Evolutionary conservation across 2,329 filamentous ascomycete species (phyloP).

Genomic region (Cercospora citrullina): DNA sequence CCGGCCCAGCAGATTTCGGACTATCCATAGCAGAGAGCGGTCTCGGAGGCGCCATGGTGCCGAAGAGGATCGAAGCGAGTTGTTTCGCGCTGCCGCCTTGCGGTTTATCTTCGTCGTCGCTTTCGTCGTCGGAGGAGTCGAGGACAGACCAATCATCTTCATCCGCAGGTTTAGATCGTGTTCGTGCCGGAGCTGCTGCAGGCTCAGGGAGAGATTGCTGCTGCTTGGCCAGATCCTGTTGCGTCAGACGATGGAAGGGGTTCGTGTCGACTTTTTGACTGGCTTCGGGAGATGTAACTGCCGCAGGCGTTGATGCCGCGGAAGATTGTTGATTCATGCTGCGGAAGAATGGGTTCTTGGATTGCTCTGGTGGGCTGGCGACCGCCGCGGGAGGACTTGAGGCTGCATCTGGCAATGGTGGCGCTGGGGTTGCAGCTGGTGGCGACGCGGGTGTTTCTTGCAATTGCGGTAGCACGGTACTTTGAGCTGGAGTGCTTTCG

Average conservation of each 20-base stretch:
- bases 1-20: conserved; percentile 37
- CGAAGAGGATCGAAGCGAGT: conserved; percentile 90
- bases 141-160: conserved; percentile 81
- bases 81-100: conserved; percentile 84
- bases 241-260: conserved; percentile 86
- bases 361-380: conserved; percentile 63
- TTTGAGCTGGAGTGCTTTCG: conserved; percentile 60
- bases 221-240: conserved; percentile 57
- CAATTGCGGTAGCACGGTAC: conserved; percentile 53
- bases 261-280: conserved; percentile 70
- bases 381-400: conserved; percentile 33
- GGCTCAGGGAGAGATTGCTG: conserved; percentile 51
- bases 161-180: conserved; percentile 54
- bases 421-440: conserved; percentile 45
- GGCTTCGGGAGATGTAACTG: conserved; percentile 40
- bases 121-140: conserved; percentile 71
- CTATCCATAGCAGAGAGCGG: conserved; percentile 81
- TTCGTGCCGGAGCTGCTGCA: conserved; percentile 50
- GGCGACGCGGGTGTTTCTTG: conserved; percentile 51
- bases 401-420: conserved; percentile 26
- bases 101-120: conserved; percentile 70
- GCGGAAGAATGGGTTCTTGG: conserved; percentile 92
- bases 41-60: conserved; percentile 91
- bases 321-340: conserved; percentile 67
- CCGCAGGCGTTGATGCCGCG: conserved; percentile 45